Evolutionary conservation across 2,329 filamentous ascomycete genomes (phyloP).

Genomic region (Claviceps africana): DNA sequence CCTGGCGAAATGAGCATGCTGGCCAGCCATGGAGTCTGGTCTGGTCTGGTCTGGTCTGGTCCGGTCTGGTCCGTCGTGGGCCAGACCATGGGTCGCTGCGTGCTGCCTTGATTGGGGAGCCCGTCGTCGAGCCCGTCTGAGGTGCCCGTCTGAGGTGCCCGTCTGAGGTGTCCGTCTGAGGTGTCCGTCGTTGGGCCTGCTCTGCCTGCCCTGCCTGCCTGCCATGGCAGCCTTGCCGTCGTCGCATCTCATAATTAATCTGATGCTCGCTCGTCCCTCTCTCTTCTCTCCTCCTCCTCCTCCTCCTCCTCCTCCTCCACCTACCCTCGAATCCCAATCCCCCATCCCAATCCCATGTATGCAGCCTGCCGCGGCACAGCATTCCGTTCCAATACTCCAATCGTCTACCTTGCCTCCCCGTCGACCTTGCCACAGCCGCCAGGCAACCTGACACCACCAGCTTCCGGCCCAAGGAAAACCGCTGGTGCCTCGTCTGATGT

Average conservation of each 20-base stretch:
- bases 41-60: no score
- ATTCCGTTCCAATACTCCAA: conserved; percentile 1
- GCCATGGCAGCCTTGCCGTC: not conserved
- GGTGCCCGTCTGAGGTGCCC: not conserved
- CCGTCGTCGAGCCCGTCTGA: no score
- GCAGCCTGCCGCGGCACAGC: conserved; percentile 6
- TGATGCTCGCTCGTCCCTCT: not conserved
- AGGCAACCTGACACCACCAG: conserved; percentile 2
- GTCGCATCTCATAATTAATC: conserved; percentile 1
- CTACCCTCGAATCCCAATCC: no score
- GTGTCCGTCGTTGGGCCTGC: not conserved
- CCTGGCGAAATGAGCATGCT: conserved; percentile 1
- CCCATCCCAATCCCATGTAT: conserved; percentile 4
- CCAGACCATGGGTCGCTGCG: not conserved
- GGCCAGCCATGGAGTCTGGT: no score
- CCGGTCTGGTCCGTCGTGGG: no score
- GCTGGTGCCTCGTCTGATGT: conserved; percentile 1
- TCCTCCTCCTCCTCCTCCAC: not conserved
- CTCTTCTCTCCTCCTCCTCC: not conserved
- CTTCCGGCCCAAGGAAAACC: conserved; percentile 1
- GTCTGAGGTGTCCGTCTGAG: no score
- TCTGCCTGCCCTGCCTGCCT: not conserved
- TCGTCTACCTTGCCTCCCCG: not conserved
- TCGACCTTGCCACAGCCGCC: not conserved
- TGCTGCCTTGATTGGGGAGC: not conserved